Percentiles rank a stretch among this genome's conserved stretches.
phyloP scores from a whole-genome alignment of 352 stramenopile genomes.

The Blastocystis sp. region DNA sequence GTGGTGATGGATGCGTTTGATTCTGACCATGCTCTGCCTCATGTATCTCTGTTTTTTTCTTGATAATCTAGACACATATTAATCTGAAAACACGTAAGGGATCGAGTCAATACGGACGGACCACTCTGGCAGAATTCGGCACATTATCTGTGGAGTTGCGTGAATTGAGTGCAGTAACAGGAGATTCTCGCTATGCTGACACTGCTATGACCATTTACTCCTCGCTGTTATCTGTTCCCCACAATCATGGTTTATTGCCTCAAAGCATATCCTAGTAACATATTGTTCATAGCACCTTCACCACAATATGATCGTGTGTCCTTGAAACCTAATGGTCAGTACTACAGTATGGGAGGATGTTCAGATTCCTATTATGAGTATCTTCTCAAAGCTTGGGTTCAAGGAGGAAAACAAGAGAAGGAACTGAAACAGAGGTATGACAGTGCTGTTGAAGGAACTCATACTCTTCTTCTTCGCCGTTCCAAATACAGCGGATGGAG shows the following conservation, averaged over 20 bases:
- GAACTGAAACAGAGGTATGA: constrained; percentile 77
- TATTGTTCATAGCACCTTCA: background rate
- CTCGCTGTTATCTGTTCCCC: background rate
- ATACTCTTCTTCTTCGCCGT: constrained; percentile 75
- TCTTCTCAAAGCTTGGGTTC: constrained; percentile 81
- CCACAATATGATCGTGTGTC: constrained; percentile 26
- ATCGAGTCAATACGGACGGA: background rate
- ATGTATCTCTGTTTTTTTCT: constrained; percentile 84
- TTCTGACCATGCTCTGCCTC: constrained; percentile 72
- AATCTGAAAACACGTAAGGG: constrained; percentile 69
- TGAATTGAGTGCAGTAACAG: constrained; percentile 78
- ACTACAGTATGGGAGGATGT: constrained; percentile 76
- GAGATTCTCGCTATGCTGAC: constrained; percentile 76
- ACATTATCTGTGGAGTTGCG: constrained; percentile 81
- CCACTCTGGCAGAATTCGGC: constrained; percentile 77
- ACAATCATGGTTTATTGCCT: constrained; percentile 25
- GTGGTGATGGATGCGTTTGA: constrained; percentile 84
- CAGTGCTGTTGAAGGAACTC: constrained; percentile 76
- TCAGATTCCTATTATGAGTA: constrained; percentile 87
- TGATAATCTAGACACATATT: constrained; percentile 79
- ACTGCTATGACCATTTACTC: constrained; percentile 71
- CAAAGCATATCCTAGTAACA: constrained; percentile 31
- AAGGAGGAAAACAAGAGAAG: constrained; percentile 73
- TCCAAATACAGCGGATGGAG: constrained; percentile 74
- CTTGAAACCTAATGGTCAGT: background rate